Evolutionary conservation across 2,329 filamentous ascomycete species (phyloP).

Genomic region (Fusarium sp.): DNA sequence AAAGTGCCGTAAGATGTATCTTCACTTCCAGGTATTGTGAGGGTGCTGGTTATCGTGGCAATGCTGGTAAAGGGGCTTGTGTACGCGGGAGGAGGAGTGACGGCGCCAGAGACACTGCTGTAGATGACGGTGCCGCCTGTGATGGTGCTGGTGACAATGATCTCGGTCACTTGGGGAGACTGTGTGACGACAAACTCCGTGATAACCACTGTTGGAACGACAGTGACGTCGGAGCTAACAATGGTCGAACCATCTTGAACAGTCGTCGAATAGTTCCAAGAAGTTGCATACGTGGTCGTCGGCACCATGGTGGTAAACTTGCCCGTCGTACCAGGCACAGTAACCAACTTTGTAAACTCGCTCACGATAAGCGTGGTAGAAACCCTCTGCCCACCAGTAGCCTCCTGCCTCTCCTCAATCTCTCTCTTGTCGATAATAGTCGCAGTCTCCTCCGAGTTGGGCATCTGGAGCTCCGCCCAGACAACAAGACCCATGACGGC

Average conservation of each 20-base stretch:
- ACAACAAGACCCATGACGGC: conserved; percentile 37
- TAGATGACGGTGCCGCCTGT: conserved; percentile 22
- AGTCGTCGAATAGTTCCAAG: conserved; percentile 17
- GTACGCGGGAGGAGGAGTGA: not conserved
- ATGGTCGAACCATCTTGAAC: conserved; percentile 18
- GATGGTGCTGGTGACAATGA: conserved; percentile 6
- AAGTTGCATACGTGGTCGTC: conserved; percentile 26
- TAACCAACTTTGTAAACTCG: conserved; percentile 25
- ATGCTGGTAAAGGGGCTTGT: not conserved
- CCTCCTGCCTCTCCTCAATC: conserved; percentile 2
- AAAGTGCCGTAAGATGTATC: conserved; percentile 12
- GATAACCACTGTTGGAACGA: conserved; percentile 26
- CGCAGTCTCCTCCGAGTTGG: conserved; percentile 38
- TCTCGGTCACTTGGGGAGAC: conserved; percentile 11
- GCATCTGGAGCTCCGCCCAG: conserved; percentile 41
- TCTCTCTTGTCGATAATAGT: conserved; percentile 33
- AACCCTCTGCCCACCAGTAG: not conserved
- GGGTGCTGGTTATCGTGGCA: conserved; percentile 18
- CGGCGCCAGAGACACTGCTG: conserved; percentile 1
- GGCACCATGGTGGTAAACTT: conserved; percentile 32
- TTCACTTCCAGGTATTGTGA: conserved; percentile 18
- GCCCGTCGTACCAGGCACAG: conserved; percentile 37
- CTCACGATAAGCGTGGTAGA: conserved; percentile 33
- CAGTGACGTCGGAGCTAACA: conserved; percentile 12
- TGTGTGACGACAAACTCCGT: conserved; percentile 18